These are phyloP conservation scores for Anisogramma anomala DNA, from an alignment of 2,329 filamentous ascomycete genomes.

Conservation along the genomic window DNA sequence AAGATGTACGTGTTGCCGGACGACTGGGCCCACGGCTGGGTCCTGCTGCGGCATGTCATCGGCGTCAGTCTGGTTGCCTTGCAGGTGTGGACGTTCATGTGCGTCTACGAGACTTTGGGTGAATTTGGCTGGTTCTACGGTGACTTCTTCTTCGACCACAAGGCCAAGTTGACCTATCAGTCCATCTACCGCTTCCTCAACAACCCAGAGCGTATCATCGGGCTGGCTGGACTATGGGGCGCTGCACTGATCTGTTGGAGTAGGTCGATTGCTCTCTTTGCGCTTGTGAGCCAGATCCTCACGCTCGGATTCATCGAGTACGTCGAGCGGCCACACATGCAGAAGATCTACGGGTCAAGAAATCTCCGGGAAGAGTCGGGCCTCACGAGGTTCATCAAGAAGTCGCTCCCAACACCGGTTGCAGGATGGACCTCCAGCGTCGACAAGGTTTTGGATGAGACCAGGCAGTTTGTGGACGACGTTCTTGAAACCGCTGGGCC, in stretches of 20 bases:
- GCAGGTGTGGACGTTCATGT: constrained; percentile 84
- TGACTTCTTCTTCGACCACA: constrained; percentile 93
- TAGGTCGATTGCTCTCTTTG: constrained; percentile 73
- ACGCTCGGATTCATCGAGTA: constrained; percentile 83
- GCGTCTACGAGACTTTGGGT: constrained; percentile 88
- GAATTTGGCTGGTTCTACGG: constrained; percentile 99
- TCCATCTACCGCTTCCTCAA: constrained; percentile 98
- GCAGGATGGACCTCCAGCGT: constrained; percentile 76
- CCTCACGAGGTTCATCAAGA: constrained; percentile 80
- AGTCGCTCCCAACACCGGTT: constrained; percentile 72
- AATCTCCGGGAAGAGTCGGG: constrained; percentile 78
- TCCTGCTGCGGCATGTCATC: constrained; percentile 75
- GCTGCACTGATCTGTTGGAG: constrained; percentile 89
- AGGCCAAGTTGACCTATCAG: constrained; percentile 81
- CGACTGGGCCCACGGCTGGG: constrained; percentile 80
- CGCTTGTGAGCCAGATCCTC: constrained; percentile 72
- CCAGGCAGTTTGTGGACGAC: constrained; percentile 81
- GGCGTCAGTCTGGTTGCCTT: constrained; percentile 70
- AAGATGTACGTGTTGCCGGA: constrained; percentile 87
- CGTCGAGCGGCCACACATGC: constrained; percentile 94
- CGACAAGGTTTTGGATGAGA: constrained; percentile 76
- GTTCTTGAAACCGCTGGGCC: constrained; percentile 76
- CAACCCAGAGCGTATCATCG: constrained; percentile 90
- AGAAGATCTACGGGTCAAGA: constrained; percentile 77
- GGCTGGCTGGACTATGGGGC: constrained; percentile 91